Evolutionary conservation across 768 basidiomycete genomes (phyloP).

Genomic region (Omphalotus guepiniiformis): DNA sequence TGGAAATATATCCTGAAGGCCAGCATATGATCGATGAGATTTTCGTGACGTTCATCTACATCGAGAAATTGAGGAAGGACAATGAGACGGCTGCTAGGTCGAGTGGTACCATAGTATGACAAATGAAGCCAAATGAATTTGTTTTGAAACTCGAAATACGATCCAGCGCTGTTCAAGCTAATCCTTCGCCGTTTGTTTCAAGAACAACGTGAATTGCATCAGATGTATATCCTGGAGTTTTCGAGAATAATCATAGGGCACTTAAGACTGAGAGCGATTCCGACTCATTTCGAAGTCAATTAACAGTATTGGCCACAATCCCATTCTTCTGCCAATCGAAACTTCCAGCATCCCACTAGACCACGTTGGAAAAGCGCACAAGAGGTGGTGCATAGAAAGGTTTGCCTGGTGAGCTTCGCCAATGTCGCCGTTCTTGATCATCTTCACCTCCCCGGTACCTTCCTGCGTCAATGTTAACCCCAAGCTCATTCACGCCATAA

Average conservation of each 20-base stretch:
- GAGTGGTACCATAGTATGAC: no score
- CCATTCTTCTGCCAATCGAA: conserved; percentile 90
- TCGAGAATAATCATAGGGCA: no score
- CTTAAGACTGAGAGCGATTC: no score
- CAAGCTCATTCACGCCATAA: neutral
- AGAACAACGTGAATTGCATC: no score
- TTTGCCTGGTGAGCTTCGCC: conserved; percentile 91
- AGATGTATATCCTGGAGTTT: no score
- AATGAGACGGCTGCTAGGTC: conserved; percentile 18
- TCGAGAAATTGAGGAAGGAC: conserved; percentile 1
- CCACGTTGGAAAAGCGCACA: neutral
- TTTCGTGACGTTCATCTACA: neutral
- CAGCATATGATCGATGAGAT: conserved; percentile 16
- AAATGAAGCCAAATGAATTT: no score
- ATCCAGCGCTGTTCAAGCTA: no score
- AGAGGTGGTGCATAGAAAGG: conserved; percentile 2
- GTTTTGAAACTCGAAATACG: no score
- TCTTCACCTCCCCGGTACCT: conserved; percentile 91
- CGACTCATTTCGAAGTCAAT: conserved; percentile 84
- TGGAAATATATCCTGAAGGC: conserved; percentile 22
- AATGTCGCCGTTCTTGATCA: conserved; percentile 74
- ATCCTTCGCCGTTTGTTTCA: no score
- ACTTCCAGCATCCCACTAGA: conserved; percentile 68
- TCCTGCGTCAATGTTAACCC: conserved; percentile 38
- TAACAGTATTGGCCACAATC: conserved; percentile 92